Conservation (phyloP, 805 yeast genomes). For the Saccharomycopsis fibuligera region DNA sequence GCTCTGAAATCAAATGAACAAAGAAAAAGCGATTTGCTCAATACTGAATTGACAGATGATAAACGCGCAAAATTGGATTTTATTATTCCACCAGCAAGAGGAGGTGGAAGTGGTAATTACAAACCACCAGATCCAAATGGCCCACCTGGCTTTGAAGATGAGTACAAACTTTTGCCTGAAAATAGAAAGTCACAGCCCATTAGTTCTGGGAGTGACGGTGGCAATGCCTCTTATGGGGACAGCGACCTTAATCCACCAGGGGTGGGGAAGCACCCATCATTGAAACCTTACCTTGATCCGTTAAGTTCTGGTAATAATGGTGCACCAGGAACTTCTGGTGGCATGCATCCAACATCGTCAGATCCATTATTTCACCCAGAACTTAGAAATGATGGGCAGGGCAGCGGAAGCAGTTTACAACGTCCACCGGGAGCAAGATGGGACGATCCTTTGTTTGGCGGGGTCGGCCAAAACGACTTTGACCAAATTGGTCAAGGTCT, state of each 20-base stretch:
- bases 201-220: neutral
- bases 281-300: slow-evolving; percentile 27
- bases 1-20: too few relatives aligned
- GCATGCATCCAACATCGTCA: slow-evolving; percentile 30
- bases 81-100: neutral
- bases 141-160: slow-evolving; percentile 32
- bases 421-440: slow-evolving; percentile 35
- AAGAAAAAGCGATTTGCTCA: neutral
- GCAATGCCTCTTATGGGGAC: slow-evolving; percentile 27
- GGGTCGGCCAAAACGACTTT: slow-evolving; percentile 10
- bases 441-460: slow-evolving; percentile 30
- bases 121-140: slow-evolving; percentile 31
- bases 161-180: slow-evolving; percentile 26
- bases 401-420: slow-evolving; percentile 20
- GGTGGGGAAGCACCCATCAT: slow-evolving; percentile 26
- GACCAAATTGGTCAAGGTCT: slow-evolving; percentile 16
- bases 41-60: neutral
- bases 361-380: slow-evolving; percentile 26
- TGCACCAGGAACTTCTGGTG: slow-evolving; percentile 25
- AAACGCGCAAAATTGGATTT: neutral
- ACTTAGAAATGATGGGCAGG: slow-evolving; percentile 17
- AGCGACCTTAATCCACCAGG: slow-evolving; percentile 31
- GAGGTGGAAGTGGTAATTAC: neutral
- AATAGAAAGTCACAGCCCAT: neutral
- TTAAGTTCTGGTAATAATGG: slow-evolving; percentile 12